Base-by-base conservation (phyloP, 2,329 filamentous ascomycete species). In the Pestalotiopsis sp. region DNA sequence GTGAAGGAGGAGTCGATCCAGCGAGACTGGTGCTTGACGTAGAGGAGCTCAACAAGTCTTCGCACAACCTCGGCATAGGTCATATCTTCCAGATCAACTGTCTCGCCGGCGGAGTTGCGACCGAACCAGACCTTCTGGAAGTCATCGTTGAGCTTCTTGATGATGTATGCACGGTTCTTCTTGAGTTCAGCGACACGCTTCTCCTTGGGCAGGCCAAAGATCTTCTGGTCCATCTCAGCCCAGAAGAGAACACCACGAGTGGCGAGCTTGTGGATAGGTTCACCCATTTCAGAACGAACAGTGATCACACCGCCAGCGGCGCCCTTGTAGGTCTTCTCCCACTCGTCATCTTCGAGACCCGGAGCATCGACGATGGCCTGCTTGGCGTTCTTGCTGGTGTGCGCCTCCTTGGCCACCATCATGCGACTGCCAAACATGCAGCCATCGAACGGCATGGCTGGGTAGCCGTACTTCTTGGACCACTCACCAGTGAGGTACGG, bases 221-320 rank as follows among this genome's bases (percentile, higher is more conserved):
- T 98, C 83, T 97, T 98, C 81, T 97, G 90, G 78, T 99, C 96
- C 94, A 99, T 97, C 83, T 99, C 97, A 64, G 94, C 92, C 96
- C 96, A 99, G 86, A 99, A 97, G 67, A 90, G 86, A 62, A 99
- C 95, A 88, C 96, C 96, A 69, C 97, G 92, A 63, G 96, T 99
- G 17, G 96, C 97, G 69, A 99, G 89, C 85, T 99, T 99, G 86
- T 99, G 96, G 71, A 99, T 99, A 5, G 96, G 97, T 86, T 99
- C 96, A 60, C 96, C 97, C 97, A 99, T 99, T 83, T 99, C 96
- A 1, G 96, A 99, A 72, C 94, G 90, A 63, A 99, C 96, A 36
- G 96, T 99, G 76, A 99, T 95, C 72, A 99, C 90, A 79, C 96
- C 96, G 76, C 96, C 96, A 68, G 95, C 92, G 31, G 94, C 87